A percentile compares a stretch with the other conserved stretches of the same genome.
These are phyloP conservation scores for Pichia phayaonensis DNA, from an alignment of 805 yeast genomes.

Conservation along the genomic window DNA sequence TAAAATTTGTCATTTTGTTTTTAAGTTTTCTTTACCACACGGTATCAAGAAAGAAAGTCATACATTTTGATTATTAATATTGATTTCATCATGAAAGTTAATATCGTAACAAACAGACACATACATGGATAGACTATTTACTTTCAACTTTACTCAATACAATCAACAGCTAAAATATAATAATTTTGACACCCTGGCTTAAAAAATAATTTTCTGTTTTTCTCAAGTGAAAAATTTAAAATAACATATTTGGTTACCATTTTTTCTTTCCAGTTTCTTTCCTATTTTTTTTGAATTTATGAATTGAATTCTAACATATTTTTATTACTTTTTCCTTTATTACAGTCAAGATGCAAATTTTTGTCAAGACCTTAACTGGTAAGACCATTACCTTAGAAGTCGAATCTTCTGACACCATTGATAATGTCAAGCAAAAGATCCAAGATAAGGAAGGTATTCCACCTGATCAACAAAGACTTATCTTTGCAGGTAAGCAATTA, in stretches of 20 bases:
- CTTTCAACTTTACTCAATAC: too few species aligned
- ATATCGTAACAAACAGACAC: too few species aligned
- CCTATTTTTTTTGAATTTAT: background rate
- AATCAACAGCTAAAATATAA: too few species aligned
- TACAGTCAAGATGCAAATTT: conserved; percentile 70
- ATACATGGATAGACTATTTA: too few species aligned
- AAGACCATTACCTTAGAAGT: conserved; percentile 86
- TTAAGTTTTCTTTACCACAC: too few species aligned
- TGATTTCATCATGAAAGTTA: too few species aligned
- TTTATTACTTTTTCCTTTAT: background rate
- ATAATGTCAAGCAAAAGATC: conserved; percentile 90
- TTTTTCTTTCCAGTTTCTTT: background rate
- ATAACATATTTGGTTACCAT: background rate
- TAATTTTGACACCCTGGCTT: too few species aligned
- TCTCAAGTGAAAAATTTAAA: background rate
- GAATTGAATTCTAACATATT: background rate
- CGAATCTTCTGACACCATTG: conserved; percentile 92
- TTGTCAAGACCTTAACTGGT: conserved; percentile 99
- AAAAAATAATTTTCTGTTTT: too few species aligned
- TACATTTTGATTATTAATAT: too few species aligned
- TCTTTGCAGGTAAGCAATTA: conserved; percentile 93
- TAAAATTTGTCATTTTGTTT: too few species aligned
- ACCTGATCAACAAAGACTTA: conserved; percentile 92
- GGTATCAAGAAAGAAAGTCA: too few species aligned
- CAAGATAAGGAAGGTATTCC: conserved; percentile 97